These are phyloP conservation scores for Zygosaccharomyces siamensis DNA, from an alignment of 805 yeast genomes.

Conservation along the genomic window DNA sequence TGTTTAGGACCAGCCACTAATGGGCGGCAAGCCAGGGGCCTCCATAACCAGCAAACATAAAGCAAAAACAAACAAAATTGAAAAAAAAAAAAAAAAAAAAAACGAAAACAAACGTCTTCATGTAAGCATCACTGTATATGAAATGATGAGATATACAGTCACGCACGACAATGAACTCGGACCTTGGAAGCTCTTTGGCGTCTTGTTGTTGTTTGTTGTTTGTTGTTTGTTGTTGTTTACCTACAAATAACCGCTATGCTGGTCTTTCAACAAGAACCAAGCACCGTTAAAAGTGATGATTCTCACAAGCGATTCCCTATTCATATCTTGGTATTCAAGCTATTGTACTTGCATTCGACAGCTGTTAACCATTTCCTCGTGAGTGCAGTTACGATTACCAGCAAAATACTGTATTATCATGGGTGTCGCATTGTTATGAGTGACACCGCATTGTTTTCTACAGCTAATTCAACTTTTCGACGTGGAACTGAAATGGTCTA, in stretches of 20 bases:
- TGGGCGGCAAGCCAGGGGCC: background rate
- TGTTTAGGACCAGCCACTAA: background rate
- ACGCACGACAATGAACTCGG: background rate
- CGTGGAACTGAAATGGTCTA: too few relatives aligned
- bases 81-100: too few relatives aligned
- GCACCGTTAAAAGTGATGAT: background rate
- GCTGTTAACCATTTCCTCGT: too few relatives aligned
- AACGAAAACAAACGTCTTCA: background rate
- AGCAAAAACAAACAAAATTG: background rate
- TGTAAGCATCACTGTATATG: background rate
- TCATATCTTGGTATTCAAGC: too few relatives aligned
- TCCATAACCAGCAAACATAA: background rate
- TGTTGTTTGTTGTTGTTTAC: constrained; percentile 1
- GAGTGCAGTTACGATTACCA: too few relatives aligned
- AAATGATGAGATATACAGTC: background rate
- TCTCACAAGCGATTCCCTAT: too few relatives aligned
- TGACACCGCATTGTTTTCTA: too few relatives aligned
- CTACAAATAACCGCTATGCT: constrained; percentile 3
- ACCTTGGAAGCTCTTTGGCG: background rate
- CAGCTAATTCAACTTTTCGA: too few relatives aligned
- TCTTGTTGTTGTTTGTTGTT: background rate
- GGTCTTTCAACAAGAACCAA: background rate
- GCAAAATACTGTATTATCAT: too few relatives aligned
- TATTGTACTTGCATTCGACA: too few relatives aligned
- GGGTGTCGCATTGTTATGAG: too few relatives aligned